Conservation (phyloP, 768 basidiomycete genomes). For the Lactifluus piperatus region DNA sequence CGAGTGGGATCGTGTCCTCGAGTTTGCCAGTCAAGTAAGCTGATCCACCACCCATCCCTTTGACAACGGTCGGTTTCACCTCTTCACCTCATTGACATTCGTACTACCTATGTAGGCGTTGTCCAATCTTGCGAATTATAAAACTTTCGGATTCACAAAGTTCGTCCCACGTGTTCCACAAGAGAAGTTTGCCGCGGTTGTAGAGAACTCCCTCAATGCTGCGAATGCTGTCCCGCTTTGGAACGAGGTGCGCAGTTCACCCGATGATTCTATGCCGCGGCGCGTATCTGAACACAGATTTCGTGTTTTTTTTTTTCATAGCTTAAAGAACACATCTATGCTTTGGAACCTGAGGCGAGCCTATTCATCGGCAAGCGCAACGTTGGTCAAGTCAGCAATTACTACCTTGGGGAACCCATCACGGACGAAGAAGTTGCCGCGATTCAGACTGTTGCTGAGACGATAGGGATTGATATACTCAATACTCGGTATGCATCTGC, state of each 20-base stretch:
- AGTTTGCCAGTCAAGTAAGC: constrained; percentile 63
- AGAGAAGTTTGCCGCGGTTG: constrained; percentile 53
- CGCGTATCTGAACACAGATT: neutral
- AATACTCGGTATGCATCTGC: constrained; percentile 59
- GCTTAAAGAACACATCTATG: constrained; percentile 72
- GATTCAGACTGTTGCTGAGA: constrained; percentile 69
- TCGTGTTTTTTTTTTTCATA: constrained; percentile 24
- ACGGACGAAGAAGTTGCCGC: constrained; percentile 71
- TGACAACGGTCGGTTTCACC: neutral
- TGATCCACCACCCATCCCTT: neutral
- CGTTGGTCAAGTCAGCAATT: constrained; percentile 74
- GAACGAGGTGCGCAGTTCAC: constrained; percentile 39
- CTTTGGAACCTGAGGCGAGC: constrained; percentile 49
- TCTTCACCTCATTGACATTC: neutral
- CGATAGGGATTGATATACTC: constrained; percentile 61
- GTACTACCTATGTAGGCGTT: constrained; percentile 31
- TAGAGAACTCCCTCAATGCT: constrained; percentile 52
- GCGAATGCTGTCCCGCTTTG: constrained; percentile 50
- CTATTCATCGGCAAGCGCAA: constrained; percentile 74
- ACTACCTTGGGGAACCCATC: constrained; percentile 69
- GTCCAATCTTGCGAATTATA: constrained; percentile 67
- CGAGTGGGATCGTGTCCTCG: constrained; percentile 63
- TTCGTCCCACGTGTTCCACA: constrained; percentile 63
- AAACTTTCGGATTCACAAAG: constrained; percentile 79
- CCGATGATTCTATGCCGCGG: neutral